Evolutionary conservation across 495 filamentous ascomycete species (phyloP).

Genomic region (Tetracladium marchalianum): DNA sequence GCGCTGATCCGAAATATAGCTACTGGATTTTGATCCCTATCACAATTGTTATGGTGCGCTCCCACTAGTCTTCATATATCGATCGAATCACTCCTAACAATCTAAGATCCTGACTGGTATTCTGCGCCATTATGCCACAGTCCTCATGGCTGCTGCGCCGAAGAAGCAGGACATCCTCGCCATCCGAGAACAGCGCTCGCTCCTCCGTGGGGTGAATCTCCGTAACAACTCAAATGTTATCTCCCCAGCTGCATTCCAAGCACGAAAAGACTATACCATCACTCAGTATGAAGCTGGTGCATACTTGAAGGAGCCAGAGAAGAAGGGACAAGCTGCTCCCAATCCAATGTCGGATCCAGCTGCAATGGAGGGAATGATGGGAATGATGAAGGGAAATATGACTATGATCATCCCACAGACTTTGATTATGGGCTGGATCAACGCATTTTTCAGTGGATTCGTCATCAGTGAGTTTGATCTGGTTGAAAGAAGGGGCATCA

Average conservation of each 20-base stretch:
- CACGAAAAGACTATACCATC: conserved; percentile 70
- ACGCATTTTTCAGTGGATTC: conserved; percentile 95
- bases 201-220: conserved; percentile 77
- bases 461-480: conserved; percentile 69
- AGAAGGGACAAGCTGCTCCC: conserved; percentile 72
- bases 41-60: conserved; percentile 82
- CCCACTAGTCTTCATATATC: background rate
- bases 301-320: conserved; percentile 82
- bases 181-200: conserved; percentile 77
- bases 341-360: conserved; percentile 97
- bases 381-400: conserved; percentile 99
- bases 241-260: conserved; percentile 62
- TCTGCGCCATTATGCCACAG: conserved; percentile 88
- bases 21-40: conserved; percentile 99
- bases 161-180: conserved; percentile 70
- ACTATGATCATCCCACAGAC: conserved; percentile 99
- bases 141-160: conserved; percentile 76
- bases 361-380: conserved; percentile 99
- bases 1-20: conserved; percentile 32
- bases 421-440: conserved; percentile 99
- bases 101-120: conserved; percentile 82
- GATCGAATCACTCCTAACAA: conserved; percentile 5
- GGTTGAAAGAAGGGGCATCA: background rate
- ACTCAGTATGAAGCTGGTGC: conserved; percentile 71
- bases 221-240: conserved; percentile 70